Evolutionary conservation across 768 basidiomycete genomes (phyloP).

Genomic region (Cystobasidiopsis lactophilus): DNA sequence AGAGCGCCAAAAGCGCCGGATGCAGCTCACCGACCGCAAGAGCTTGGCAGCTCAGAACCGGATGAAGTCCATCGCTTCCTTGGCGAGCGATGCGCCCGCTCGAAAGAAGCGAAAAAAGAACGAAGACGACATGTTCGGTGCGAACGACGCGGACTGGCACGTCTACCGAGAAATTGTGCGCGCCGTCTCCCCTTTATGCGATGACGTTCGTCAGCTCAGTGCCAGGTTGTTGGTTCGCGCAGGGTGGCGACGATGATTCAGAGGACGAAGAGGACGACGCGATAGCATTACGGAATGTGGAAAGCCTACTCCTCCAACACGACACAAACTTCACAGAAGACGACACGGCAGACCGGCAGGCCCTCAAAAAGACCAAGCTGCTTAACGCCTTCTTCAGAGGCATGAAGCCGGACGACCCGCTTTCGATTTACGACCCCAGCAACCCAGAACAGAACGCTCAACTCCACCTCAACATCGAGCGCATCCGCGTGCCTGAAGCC

Average conservation of each 20-base stretch:
- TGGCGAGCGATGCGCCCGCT: slow-evolving; percentile 61
- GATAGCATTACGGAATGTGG: slow-evolving; percentile 44
- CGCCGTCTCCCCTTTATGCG: no score
- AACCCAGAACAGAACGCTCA: slow-evolving; percentile 36
- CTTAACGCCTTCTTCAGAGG: slow-evolving; percentile 50
- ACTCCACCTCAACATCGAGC: slow-evolving; percentile 71
- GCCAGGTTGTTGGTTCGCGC: not conserved
- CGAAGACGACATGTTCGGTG: slow-evolving; percentile 78
- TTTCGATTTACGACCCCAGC: slow-evolving; percentile 43
- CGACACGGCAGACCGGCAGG: slow-evolving; percentile 58
- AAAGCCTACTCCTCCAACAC: slow-evolving; percentile 53
- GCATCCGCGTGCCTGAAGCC: slow-evolving; percentile 74
- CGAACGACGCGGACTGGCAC: slow-evolving; percentile 87
- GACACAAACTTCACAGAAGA: slow-evolving; percentile 66
- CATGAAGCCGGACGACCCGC: slow-evolving; percentile 18
- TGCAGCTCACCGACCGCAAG: slow-evolving; percentile 66
- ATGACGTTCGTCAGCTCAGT: not conserved
- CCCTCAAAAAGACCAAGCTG: slow-evolving; percentile 58
- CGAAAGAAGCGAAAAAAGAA: slow-evolving; percentile 57
- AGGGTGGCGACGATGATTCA: slow-evolving; percentile 35
- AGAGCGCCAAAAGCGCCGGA: slow-evolving; percentile 36
- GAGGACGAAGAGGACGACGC: slow-evolving; percentile 78
- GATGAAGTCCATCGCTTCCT: slow-evolving; percentile 83
- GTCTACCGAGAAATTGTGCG: slow-evolving; percentile 90
- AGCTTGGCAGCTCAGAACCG: slow-evolving; percentile 82